phyloP scores from a whole-genome alignment of 352 stramenopile species.

The Lagenidium giganteum region DNA sequence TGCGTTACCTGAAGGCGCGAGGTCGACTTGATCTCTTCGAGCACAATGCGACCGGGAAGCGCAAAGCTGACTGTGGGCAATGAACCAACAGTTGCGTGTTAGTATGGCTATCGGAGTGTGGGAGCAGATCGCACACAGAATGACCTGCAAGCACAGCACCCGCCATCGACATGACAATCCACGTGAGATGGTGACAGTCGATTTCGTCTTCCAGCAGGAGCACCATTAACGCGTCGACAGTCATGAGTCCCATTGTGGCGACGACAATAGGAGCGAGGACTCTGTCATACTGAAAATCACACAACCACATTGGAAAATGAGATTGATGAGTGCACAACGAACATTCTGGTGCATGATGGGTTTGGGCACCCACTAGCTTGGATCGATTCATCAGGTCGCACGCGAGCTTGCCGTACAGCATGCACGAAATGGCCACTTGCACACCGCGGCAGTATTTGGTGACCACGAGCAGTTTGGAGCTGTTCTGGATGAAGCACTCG shows the following conservation, averaged over 20 bases:
- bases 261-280: conserved; percentile 47
- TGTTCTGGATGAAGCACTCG: conserved; percentile 59
- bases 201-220: conserved; percentile 38
- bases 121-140: not conserved
- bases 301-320: not conserved
- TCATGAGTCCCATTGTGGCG: conserved; percentile 49
- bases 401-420: conserved; percentile 63
- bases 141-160: conserved; percentile 52
- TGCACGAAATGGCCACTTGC: conserved; percentile 60
- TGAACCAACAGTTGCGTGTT: not conserved
- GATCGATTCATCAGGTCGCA: conserved; percentile 49
- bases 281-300: conserved; percentile 31
- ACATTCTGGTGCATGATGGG: too few relatives aligned
- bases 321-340: too few relatives aligned
- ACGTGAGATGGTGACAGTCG: conserved; percentile 66
- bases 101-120: not conserved
- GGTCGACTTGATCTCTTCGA: conserved; percentile 55
- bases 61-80: conserved; percentile 48
- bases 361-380: conserved; percentile 3
- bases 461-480: conserved; percentile 51
- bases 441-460: conserved; percentile 70
- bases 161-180: conserved; percentile 62
- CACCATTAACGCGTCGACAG: conserved; percentile 38
- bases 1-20: conserved; percentile 53
- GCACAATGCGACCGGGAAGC: conserved; percentile 44